These are phyloP conservation scores for Lactarius psammicola DNA, from an alignment of 768 basidiomycete species.

Conservation along the genomic window DNA sequence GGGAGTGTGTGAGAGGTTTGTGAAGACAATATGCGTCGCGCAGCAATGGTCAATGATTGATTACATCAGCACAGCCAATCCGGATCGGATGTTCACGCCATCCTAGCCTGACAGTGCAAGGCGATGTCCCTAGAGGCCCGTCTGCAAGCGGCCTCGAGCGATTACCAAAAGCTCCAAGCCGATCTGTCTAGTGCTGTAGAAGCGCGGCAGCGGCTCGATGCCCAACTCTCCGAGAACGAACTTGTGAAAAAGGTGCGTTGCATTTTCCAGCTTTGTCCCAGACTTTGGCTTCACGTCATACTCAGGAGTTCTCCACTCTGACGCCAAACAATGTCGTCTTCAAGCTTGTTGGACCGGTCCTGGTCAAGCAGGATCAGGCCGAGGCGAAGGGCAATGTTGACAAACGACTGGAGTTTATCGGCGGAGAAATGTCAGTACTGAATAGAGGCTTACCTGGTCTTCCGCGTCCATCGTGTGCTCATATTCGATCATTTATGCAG, in stretches of 20 bases:
- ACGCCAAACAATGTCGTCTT: conserved; percentile 77
- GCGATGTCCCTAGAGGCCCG: conserved; percentile 55
- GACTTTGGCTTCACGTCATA: conserved; percentile 9
- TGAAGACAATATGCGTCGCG: neutral
- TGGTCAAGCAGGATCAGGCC: conserved; percentile 82
- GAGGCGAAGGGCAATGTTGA: conserved; percentile 89
- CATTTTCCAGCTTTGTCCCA: neutral
- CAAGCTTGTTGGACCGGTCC: conserved; percentile 88
- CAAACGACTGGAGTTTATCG: conserved; percentile 87
- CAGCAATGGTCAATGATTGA: neutral
- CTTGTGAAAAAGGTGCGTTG: conserved; percentile 78
- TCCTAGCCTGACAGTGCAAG: neutral
- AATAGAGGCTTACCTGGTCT: neutral
- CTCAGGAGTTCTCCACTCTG: conserved; percentile 77
- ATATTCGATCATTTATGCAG: conserved; percentile 36
- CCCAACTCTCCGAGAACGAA: conserved; percentile 90
- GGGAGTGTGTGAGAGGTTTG: neutral
- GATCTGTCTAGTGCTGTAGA: conserved; percentile 75
- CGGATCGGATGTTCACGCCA: neutral
- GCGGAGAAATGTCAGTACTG: conserved; percentile 74
- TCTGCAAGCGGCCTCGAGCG: conserved; percentile 65
- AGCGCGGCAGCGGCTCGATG: conserved; percentile 81
- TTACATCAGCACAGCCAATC: neutral
- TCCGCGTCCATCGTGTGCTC: conserved; percentile 10
- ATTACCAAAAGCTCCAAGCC: conserved; percentile 78